Evolutionary conservation across 2,329 filamentous ascomycete species (phyloP).

Genomic region (Epichloe hybrida): DNA sequence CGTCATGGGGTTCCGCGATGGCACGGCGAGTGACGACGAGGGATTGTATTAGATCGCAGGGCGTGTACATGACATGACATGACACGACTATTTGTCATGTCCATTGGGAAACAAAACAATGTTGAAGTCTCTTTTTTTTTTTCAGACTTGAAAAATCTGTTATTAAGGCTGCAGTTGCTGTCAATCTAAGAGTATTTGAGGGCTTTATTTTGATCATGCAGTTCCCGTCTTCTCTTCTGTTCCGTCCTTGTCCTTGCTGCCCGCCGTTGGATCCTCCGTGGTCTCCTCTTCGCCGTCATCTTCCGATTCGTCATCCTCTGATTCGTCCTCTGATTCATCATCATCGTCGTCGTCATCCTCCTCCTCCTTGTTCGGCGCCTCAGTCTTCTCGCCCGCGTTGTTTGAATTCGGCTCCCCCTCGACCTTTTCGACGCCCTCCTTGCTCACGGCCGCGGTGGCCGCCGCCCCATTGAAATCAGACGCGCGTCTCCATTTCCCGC

Average conservation of each 20-base stretch:
- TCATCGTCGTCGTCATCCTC: not conserved
- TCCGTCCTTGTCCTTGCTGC: slow-evolving; percentile 11
- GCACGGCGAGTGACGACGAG: slow-evolving; percentile 42
- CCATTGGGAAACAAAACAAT: not conserved
- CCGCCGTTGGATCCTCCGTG: not conserved
- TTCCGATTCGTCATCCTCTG: slow-evolving; percentile 12
- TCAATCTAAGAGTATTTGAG: not conserved
- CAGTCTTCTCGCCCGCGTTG: slow-evolving; percentile 12
- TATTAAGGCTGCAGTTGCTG: not conserved
- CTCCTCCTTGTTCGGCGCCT: slow-evolving; percentile 9
- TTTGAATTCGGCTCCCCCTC: slow-evolving; percentile 22
- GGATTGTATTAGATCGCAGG: slow-evolving; percentile 33
- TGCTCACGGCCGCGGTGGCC: slow-evolving; percentile 17
- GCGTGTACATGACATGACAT: slow-evolving; percentile 4
- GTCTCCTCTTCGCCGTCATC: slow-evolving; percentile 13
- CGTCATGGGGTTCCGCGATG: slow-evolving; percentile 36
- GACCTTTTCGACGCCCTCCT: slow-evolving; percentile 23
- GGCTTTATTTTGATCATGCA: slow-evolving; percentile 2
- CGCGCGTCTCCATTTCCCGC: slow-evolving; percentile 5
- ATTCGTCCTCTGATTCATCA: not conserved
- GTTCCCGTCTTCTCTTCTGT: slow-evolving; percentile 5
- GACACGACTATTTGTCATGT: not conserved
- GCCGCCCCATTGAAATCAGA: not conserved
- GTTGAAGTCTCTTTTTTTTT: not conserved
- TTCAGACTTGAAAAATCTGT: not conserved